Evolutionary conservation across 768 basidiomycete genomes (phyloP), one percentile per base, ranked within the genome.

Genomic region (Gymnopilus junonius): DNA sequence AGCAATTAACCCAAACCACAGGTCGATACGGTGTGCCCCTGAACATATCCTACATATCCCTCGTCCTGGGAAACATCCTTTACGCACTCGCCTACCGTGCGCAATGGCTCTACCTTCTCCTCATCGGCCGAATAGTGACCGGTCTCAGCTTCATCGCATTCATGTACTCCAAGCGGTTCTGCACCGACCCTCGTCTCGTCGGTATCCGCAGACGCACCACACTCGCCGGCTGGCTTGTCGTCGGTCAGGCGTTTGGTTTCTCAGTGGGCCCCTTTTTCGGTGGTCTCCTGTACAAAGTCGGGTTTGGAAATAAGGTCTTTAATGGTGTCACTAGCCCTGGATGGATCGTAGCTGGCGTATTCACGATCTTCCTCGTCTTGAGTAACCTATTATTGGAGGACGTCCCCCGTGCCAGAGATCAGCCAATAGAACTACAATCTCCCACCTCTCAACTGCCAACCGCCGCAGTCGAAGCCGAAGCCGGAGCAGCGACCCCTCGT

Each of bases 141-240:
- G 89, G 89, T 0, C 67, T 89, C 43, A 82, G 82, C 6, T 89
- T 88, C 70, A 82, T 86, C 3, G 78, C 82, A 27, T 88, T 85
- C 78, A 85, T 92, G 87, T 90, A 89, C 73, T 77, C 74, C 67
- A 90, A 89, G 67, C 82, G 86, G 12, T 91, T 87, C 70, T 91
- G 89, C 70, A 83, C 79, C 14, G 90, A 91, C 71, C 83, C 86
- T 2, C 84, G 85, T n/a, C 81, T 90, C 58, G 86, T 91, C 17
- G 87, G 89, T 25, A 71, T 89, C 23, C 84, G 87, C 29, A 78
- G 85, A 21, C 79, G 88, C 35, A 90, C 87, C 11, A 87, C 83
- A 0, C 81, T 89, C n/a, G 86, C 86, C 2, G 82, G 85, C 17
- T 88, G 83, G 82, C 75, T 87, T 23, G 88, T 90, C 27, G 74